Evolutionary conservation across 768 basidiomycete genomes (phyloP), one percentile per base, ranked within the genome.

Genomic region (Russula brevipes): DNA sequence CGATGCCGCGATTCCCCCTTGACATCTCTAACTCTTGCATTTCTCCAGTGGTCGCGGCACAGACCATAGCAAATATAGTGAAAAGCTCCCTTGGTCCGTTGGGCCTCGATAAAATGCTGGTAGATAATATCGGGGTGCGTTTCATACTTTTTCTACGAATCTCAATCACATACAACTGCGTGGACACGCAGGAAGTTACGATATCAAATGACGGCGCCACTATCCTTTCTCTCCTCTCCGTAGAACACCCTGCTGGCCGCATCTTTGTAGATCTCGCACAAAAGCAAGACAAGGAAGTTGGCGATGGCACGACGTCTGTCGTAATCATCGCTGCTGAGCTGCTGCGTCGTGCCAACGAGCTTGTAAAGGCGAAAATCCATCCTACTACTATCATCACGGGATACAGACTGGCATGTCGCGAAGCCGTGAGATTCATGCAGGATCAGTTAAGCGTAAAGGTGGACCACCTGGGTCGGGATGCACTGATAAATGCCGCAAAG

Each of bases 121-220:
- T 98, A 16, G 95, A 98, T 75, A 95, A 96, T 77, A 94, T 98
- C 68, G 95, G 94, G 69, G 94, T 95, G 72, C 71, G 88, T 77
- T 51, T 24, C 39, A 44, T n/a, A 39, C 53, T 61, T 19, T n/a
- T n/a, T 44, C 35, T 30, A 51, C 39, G 36, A 41, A 44, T 56
- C 41, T 44, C 39, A 47, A 41, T 57, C 58, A 61, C 56, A 42
- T 57, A 59, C 66, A 58, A 61, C 68, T 59, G 72, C 14, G 17
- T n/a, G 54, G 38, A 62, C 57, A 42, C 50, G 5, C 75, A 96
- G 94, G 97, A 99, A 82, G 95, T 98, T 35, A 98, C 97, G 36
- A 98, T 99, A 73, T 98, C 97, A 52, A 99, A 99, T 76, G 97
- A 98, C 77, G 97, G 97, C 53, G 97, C 97, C 16, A 98, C 97